phyloP scores from a whole-genome alignment of 2,329 filamentous ascomycete species.

The Byssothecium circinans region DNA sequence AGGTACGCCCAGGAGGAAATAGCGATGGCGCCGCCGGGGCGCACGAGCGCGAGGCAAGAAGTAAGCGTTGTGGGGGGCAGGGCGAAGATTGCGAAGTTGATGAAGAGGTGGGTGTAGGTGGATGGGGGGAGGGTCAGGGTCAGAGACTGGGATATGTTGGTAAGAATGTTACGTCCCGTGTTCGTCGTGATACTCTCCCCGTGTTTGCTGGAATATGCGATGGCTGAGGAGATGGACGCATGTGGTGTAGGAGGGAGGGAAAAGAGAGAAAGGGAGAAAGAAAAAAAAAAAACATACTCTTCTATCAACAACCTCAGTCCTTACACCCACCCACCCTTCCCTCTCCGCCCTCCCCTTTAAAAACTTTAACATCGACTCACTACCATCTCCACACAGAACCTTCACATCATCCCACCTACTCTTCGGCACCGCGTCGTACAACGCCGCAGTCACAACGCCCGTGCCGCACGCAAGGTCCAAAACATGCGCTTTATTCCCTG shows the following conservation, averaged over 20 bases:
- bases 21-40: slow-evolving; percentile 21
- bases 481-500: slow-evolving; percentile 9
- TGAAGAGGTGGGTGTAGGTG: slow-evolving; percentile 25
- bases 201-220: too few species aligned
- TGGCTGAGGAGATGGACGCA: too few species aligned
- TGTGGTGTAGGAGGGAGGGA: background rate
- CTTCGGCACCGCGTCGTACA: slow-evolving; percentile 18
- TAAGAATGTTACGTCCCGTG: background rate
- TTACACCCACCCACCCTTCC: slow-evolving; percentile 22
- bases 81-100: slow-evolving; percentile 27
- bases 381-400: slow-evolving; percentile 27
- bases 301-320: slow-evolving; percentile 21
- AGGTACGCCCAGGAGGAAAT: slow-evolving; percentile 24
- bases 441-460: slow-evolving; percentile 20
- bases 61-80: slow-evolving; percentile 11
- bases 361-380: slow-evolving; percentile 23
- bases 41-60: slow-evolving; percentile 8
- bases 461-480: slow-evolving; percentile 32
- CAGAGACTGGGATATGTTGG: slow-evolving; percentile 2
- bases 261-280: background rate
- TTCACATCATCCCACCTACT: slow-evolving; percentile 18
- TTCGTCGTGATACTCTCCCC: too few species aligned
- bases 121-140: slow-evolving; percentile 13
- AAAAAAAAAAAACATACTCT: slow-evolving; percentile 5
- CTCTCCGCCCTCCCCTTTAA: slow-evolving; percentile 13